Conservation (phyloP, 768 basidiomycete genomes). For the Psilocybe cubensis region DNA sequence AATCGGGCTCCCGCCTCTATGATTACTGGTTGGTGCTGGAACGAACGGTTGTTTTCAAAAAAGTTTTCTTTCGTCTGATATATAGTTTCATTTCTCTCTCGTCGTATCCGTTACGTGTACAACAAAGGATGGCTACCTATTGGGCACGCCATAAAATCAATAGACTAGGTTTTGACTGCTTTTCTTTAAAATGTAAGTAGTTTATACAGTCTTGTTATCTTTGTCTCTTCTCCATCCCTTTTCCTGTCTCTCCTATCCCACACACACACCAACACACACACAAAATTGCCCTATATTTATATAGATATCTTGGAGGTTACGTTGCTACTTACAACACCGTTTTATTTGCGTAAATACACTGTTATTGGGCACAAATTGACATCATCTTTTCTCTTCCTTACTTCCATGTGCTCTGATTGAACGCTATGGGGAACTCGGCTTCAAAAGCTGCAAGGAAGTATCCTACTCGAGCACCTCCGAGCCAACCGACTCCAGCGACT, state of each 20-base stretch:
- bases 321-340: slow-evolving; percentile 14
- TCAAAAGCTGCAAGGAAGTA: slow-evolving; percentile 66
- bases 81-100: slow-evolving; percentile 31
- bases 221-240: not conserved
- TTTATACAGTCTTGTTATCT: slow-evolving; percentile 25
- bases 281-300: slow-evolving; percentile 15
- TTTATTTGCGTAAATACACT: slow-evolving; percentile 21
- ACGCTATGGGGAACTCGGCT: slow-evolving; percentile 58
- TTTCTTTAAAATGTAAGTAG: slow-evolving; percentile 27
- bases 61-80: slow-evolving; percentile 33
- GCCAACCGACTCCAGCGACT: slow-evolving; percentile 3
- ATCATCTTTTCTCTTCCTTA: slow-evolving; percentile 1
- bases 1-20: slow-evolving; percentile 24
- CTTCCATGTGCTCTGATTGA: slow-evolving; percentile 4
- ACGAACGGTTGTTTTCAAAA: slow-evolving; percentile 24
- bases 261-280: slow-evolving; percentile 1
- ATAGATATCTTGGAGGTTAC: slow-evolving; percentile 20
- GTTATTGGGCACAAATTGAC: slow-evolving; percentile 9
- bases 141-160: slow-evolving; percentile 32
- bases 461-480: slow-evolving; percentile 31
- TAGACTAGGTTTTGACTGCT: slow-evolving; percentile 35
- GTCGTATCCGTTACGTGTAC: slow-evolving; percentile 42
- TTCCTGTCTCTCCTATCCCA: not conserved
- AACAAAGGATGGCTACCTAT: slow-evolving; percentile 44
- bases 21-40: slow-evolving; percentile 38